These are phyloP conservation scores for Phytophthora tentaculata DNA, from an alignment of 352 stramenopile genomes.

Conservation along the genomic window DNA sequence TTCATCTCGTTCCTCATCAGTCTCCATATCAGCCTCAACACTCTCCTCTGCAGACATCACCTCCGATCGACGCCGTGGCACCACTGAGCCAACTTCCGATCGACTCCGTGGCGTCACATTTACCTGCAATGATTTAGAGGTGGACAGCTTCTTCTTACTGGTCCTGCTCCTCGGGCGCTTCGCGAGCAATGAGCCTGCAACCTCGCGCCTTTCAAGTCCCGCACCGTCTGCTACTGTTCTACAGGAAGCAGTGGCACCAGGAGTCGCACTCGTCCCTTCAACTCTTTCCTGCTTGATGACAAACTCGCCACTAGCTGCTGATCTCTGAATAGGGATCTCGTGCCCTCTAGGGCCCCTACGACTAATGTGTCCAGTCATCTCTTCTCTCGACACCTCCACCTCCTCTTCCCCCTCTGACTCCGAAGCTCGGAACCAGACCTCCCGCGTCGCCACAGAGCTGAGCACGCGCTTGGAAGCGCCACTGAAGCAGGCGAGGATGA, in stretches of 20 bases:
- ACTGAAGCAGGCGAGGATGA: conserved; percentile 75
- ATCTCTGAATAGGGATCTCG: conserved; percentile 1
- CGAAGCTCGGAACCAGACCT: conserved; percentile 50
- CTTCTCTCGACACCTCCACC: not conserved
- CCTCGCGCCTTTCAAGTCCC: conserved; percentile 18
- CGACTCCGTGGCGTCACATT: conserved; percentile 6
- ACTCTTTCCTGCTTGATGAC: conserved; percentile 31
- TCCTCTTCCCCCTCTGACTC: conserved; percentile 3
- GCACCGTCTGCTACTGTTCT: conserved; percentile 15
- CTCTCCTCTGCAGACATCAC: conserved; percentile 30
- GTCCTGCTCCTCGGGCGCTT: conserved; percentile 31
- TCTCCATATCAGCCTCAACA: conserved; percentile 35
- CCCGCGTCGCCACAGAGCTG: conserved; percentile 50
- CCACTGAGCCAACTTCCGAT: not conserved
- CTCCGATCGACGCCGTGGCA: conserved; percentile 1
- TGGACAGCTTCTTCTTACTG: conserved; percentile 37
- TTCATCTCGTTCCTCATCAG: conserved; percentile 26
- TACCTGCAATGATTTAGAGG: conserved; percentile 25
- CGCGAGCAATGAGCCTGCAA: conserved; percentile 9
- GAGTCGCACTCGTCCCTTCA: conserved; percentile 9
- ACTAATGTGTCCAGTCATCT: not conserved
- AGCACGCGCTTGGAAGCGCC: conserved; percentile 55
- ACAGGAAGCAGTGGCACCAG: not conserved
- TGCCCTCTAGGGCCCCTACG: not conserved
- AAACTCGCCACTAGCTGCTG: conserved; percentile 3